Base-by-base conservation (phyloP, 768 basidiomycete species). In the Glaciozyma antarctica region DNA sequence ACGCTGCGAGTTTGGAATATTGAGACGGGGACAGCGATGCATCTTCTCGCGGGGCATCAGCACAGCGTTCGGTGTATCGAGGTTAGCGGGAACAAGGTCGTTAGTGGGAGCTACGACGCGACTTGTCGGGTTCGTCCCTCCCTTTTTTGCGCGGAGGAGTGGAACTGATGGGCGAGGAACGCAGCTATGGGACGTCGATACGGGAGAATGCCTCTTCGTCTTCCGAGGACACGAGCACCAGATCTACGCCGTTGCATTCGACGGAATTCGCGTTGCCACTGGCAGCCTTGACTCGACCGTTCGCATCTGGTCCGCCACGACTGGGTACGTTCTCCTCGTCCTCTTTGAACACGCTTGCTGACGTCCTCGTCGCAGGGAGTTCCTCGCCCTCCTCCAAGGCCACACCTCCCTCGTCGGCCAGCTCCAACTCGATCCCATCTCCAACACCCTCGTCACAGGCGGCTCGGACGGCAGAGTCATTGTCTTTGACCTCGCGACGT, bases 211-310 rank as follows among this genome's bases (percentile, higher is more conserved):
- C 75, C 66, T 94, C 43, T 86, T 87, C 63, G 82, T 90, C 44
- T 82, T 94, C 34, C 72, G 80, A 15, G 93, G 93, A 0, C 93
- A 97, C 75, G 83, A 84, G 61, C 86, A 88, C 72, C 88, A 91
- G 77, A 87, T 95, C 15, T 97, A 97, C 74, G 84, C 86, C 0
- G 88, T 95, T 48, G 89, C 90, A 15, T 93, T 91, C 69, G 90
- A 94, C 72, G 92, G 93, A 0, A 77, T 84, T 22, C 79, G 84
- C 17, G 82, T 93, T 58, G 88, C 86, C 2, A 88, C 88, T 9
- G 93, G 91, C 7, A 87, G 87, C n/a, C 78, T 94, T 68, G 93
- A 97, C 72, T 92, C 90, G n/a, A 90, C 87, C 1, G 88, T 95
- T 5, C 80, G 92, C 5, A 83, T 97, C 0, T 98, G 94, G 94